Conservation (phyloP, 495 filamentous ascomycete species). For the Neurospora africana region DNA sequence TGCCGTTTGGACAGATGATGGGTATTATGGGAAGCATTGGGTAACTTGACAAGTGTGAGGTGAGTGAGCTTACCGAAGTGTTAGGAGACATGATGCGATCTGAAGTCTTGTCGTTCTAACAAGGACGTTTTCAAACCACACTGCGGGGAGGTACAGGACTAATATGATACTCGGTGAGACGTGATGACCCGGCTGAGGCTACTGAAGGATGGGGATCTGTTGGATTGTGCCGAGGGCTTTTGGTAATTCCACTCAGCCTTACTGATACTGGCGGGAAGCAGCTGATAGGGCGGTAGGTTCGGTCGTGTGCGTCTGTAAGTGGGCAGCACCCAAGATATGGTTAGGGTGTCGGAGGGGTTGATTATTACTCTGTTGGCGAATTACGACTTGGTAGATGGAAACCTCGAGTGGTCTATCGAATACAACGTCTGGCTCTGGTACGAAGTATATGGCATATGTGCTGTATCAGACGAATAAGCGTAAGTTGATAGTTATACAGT, state of each 20-base stretch:
- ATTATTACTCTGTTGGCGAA: background rate
- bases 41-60: background rate
- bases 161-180: background rate
- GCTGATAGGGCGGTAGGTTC: background rate
- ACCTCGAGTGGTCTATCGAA: background rate
- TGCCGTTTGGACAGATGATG: background rate
- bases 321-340: background rate
- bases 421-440: background rate
- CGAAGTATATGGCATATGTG: background rate
- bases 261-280: background rate
- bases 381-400: background rate
- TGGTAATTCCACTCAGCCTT: background rate
- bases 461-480: background rate
- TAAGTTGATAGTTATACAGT: background rate
- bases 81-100: background rate
- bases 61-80: background rate
- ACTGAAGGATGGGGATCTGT: background rate
- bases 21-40: background rate
- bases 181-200: background rate
- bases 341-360: background rate
- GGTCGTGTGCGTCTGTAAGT: background rate
- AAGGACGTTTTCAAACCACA: background rate
- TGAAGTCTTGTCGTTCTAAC: background rate
- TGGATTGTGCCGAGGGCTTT: background rate
- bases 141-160: background rate